Evolutionary conservation across 108 stramenopile species (phyloP).

Genomic region (Mediolabrus comicus): DNA sequence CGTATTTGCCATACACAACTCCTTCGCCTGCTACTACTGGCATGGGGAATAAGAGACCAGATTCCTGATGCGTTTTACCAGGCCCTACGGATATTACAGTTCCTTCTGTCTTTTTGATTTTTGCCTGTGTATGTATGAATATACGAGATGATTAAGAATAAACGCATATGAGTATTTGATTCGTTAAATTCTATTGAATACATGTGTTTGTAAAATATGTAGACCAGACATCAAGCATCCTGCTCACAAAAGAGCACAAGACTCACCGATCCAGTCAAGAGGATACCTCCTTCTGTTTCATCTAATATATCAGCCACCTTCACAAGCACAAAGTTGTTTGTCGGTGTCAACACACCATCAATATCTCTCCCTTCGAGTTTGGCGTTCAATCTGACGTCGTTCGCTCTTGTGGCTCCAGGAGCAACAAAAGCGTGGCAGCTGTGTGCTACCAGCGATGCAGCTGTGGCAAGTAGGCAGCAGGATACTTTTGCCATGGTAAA

Average conservation of each 20-base stretch:
- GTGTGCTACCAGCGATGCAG: background rate
- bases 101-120: slow-evolving; percentile 83
- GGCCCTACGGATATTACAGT: slow-evolving; percentile 74
- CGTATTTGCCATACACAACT: slow-evolving; percentile 88
- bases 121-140: slow-evolving; percentile 59
- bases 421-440: slow-evolving; percentile 1
- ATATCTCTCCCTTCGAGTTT: slow-evolving; percentile 69
- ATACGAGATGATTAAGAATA: background rate
- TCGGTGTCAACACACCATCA: slow-evolving; percentile 56
- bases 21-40: slow-evolving; percentile 73
- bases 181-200: background rate
- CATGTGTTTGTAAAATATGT: too few relatives aligned
- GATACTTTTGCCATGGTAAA: slow-evolving; percentile 10
- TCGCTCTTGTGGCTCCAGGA: slow-evolving; percentile 4
- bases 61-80: slow-evolving; percentile 77
- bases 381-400: slow-evolving; percentile 9
- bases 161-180: slow-evolving; percentile 2
- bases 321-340: slow-evolving; percentile 85
- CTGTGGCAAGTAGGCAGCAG: slow-evolving; percentile 5
- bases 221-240: too few relatives aligned
- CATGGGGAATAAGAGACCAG: slow-evolving; percentile 69
- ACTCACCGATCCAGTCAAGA: slow-evolving; percentile 65
- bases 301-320: slow-evolving; percentile 62
- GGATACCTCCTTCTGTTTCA: slow-evolving; percentile 78
- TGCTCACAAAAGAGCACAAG: background rate